A percentile compares a stretch with the other conserved stretches of the same genome.
These are phyloP conservation scores for Areca catechu DNA, from an alignment of 176 grass and related monocot genomes.

Conservation along the genomic window DNA sequence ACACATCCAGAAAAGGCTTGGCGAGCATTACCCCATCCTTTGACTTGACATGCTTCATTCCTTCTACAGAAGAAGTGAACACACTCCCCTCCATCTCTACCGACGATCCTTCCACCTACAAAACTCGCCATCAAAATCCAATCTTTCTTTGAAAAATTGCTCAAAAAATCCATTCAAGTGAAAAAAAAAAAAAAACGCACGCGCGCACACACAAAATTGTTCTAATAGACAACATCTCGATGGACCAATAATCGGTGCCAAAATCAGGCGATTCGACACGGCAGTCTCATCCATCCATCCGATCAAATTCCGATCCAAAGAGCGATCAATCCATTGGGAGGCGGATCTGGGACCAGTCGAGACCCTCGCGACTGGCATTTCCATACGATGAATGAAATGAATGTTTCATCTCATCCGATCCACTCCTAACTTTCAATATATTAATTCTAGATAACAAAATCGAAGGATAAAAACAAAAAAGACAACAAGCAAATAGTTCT, in stretches of 20 bases:
- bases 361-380: background rate
- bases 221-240: background rate
- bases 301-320: background rate
- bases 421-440: background rate
- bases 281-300: background rate
- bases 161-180: background rate
- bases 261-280: background rate
- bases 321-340: background rate
- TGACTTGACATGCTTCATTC: constrained; percentile 88
- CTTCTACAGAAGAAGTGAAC: constrained; percentile 86
- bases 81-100: constrained; percentile 67
- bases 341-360: too few relatives aligned
- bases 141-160: background rate
- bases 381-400: background rate
- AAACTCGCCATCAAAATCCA: background rate
- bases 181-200: too few relatives aligned
- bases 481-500: background rate
- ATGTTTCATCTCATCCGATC: background rate
- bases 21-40: constrained; percentile 64
- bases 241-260: background rate
- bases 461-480: background rate
- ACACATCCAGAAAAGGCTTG: constrained; percentile 95
- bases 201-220: too few relatives aligned
- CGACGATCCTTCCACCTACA: constrained; percentile 14
- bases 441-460: background rate